Percentiles rank a stretch among this genome's conserved stretches.
These are phyloP conservation scores for Candida pseudocylindracea DNA, from an alignment of 1,139 yeast species.

Conservation along the genomic window DNA sequence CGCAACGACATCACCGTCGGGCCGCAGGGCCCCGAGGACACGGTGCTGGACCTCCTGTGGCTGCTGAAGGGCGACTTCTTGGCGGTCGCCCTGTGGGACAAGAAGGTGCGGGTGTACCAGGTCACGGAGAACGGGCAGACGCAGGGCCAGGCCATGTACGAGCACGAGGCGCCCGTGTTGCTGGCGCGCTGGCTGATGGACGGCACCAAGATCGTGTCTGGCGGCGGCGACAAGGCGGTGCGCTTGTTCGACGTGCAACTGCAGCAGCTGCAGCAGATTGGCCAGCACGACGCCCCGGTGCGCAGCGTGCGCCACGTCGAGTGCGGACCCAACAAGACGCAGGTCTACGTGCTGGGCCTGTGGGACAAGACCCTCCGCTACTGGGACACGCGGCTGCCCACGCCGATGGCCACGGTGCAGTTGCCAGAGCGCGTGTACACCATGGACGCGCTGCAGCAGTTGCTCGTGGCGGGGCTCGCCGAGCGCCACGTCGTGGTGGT, in stretches of 20 bases:
- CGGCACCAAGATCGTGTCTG: slow-evolving; percentile 74
- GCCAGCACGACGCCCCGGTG: slow-evolving; percentile 72
- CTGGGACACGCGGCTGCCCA: slow-evolving; percentile 84
- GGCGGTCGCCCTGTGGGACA: slow-evolving; percentile 88
- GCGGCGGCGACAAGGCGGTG: slow-evolving; percentile 86
- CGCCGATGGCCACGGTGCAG: slow-evolving; percentile 59
- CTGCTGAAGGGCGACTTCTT: slow-evolving; percentile 80
- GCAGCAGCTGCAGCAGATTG: slow-evolving; percentile 70
- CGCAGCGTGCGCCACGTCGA: slow-evolving; percentile 53
- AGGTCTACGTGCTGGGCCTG: slow-evolving; percentile 77
- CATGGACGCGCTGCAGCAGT: slow-evolving; percentile 66
- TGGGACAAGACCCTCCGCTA: slow-evolving; percentile 93
- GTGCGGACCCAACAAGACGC: slow-evolving; percentile 65
- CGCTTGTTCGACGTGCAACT: slow-evolving; percentile 63
- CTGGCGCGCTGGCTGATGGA: slow-evolving; percentile 67
- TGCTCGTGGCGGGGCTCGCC: slow-evolving; percentile 83
- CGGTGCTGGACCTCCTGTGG: slow-evolving; percentile 69
- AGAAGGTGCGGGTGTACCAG: slow-evolving; percentile 83
- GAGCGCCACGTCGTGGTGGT: slow-evolving; percentile 64
- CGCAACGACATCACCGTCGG: slow-evolving; percentile 42
- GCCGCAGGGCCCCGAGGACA: slow-evolving; percentile 78
- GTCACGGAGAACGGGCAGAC: slow-evolving; percentile 42
- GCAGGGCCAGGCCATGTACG: slow-evolving; percentile 77
- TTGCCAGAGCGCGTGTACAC: slow-evolving; percentile 84
- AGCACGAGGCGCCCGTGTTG: slow-evolving; percentile 78